Evolutionary conservation across 192 early-diverging fungal genomes (phyloP).

Genomic region (Coemansia sp.): DNA sequence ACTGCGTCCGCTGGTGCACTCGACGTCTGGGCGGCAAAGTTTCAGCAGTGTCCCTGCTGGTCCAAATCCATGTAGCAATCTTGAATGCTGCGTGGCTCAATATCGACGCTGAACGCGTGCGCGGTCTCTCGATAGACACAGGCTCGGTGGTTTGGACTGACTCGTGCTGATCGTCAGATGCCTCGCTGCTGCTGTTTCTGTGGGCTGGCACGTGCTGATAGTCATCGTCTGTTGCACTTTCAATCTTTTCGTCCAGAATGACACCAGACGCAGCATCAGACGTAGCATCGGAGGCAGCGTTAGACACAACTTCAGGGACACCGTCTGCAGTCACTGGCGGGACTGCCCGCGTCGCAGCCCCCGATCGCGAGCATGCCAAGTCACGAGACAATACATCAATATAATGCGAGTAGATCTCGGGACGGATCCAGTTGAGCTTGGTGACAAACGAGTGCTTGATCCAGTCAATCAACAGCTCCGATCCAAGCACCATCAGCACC

Average conservation of each 20-base stretch:
- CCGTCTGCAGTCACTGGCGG: not conserved
- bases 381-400: conserved; percentile 87
- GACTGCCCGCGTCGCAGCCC: not conserved
- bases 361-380: conserved; percentile 57
- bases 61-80: conserved; percentile 19
- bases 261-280: not conserved
- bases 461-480: conserved; percentile 95
- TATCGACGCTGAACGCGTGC: conserved; percentile 33
- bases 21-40: conserved; percentile 3
- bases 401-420: conserved; percentile 83
- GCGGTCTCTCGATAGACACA: not conserved
- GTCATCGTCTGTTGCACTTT: not conserved
- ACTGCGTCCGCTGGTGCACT: conserved; percentile 22
- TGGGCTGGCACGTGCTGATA: not conserved
- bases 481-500: conserved; percentile 78
- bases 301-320: not conserved
- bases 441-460: conserved; percentile 98
- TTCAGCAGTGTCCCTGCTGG: conserved; percentile 9
- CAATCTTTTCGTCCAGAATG: not conserved
- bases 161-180: not conserved
- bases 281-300: not conserved
- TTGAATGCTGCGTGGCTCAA: conserved; percentile 30
- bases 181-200: conserved; percentile 1
- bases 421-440: conserved; percentile 93
- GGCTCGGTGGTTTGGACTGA: not conserved